Evolutionary conservation across 306 rosid genomes (phyloP).

Genomic region (Dryas octopetala): DNA sequence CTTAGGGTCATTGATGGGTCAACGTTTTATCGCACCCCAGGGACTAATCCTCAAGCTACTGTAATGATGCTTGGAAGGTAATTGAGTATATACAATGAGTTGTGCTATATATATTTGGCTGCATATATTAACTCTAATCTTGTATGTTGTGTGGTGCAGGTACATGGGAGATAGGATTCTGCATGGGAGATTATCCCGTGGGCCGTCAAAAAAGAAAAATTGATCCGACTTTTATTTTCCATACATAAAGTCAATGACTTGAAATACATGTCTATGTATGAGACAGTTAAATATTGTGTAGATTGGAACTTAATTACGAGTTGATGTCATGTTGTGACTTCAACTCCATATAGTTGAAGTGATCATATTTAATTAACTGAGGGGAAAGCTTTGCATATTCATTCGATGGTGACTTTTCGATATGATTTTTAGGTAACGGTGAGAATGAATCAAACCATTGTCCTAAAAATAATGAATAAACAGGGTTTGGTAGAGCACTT

Average conservation of each 20-base stretch:
- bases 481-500: not conserved
- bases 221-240: not conserved
- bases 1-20: conserved; percentile 79
- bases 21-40: conserved; percentile 60
- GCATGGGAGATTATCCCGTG: conserved; percentile 22
- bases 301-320: not conserved
- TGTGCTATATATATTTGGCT: not conserved
- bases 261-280: not conserved
- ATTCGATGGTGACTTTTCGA: not conserved
- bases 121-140: not conserved
- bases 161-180: conserved; percentile 66
- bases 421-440: no score
- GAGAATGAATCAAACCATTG: no score
- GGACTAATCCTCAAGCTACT: conserved; percentile 83
- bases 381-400: not conserved
- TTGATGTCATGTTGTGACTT: not conserved
- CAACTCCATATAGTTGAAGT: no score
- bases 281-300: conserved; percentile 4
- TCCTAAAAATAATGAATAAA: no score
- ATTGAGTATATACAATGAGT: not conserved
- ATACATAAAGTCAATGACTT: not conserved
- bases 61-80: conserved; percentile 90
- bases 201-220: not conserved
- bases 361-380: no score
- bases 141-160: conserved; percentile 32